Evolutionary conservation across 2,329 filamentous ascomycete genomes (phyloP), one percentile per base, ranked within the genome.

Genomic region (Venturia aucupariae): DNA sequence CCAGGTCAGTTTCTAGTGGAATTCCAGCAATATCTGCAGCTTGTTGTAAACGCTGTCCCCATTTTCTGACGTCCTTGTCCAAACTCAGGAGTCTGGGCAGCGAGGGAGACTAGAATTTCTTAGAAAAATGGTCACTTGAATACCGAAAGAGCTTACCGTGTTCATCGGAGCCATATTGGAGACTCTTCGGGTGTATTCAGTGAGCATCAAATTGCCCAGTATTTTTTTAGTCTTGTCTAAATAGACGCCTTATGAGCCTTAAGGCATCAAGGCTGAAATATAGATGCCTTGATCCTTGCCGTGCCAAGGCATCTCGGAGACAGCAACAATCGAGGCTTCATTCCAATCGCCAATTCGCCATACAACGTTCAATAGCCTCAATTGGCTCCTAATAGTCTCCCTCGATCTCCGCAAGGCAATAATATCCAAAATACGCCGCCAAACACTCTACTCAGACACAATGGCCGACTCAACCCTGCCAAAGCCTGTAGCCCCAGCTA

Each of bases 381-480:
- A 61, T 61, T 61, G 59, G 27, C 38, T 13, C 17, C 42, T 46
- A 30, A 61, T 30, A 46, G n/a, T 17, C 27, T 41, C 35, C 1
- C 3, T 32, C 8, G 17, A 57, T 11, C 30, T 57, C 3, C 4
- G 27, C 15, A 4, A 22, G 30, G 27, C 19, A 35, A 27, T 57
- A 6, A 8, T 22, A 19, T 35, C 11, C 51, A 30, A 27, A 22
- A 11, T 19, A 51, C 4, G n/a, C 30, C 51, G 24, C 30, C 51
- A 35, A 35, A 67, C 60, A 65, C 41, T 63, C 46, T 70, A 68
- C 68, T 67, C 67, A 39, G 67, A 68, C 74, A 74, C 74, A 74
- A 86, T 86, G 84, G 80, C 83, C 75, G 82, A 86, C 80, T 68
- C 80, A 80, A 82, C 75, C 78, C 51, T 57, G 15, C 51, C 51